These are phyloP conservation scores for Xerocomellus intermedius DNA, from an alignment of 768 basidiomycete species.

Conservation along the genomic window DNA sequence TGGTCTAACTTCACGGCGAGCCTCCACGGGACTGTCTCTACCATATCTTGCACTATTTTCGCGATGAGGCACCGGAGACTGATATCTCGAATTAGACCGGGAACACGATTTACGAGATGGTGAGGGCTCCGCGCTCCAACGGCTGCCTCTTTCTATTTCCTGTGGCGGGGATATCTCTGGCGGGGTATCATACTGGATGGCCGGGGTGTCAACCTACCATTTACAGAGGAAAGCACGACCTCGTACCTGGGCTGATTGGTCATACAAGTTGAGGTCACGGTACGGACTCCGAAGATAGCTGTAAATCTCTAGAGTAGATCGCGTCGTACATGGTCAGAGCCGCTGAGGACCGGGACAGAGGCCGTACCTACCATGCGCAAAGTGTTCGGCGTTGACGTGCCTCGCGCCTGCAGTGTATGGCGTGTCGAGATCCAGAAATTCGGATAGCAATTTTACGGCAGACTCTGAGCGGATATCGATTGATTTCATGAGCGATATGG, in stretches of 20 bases:
- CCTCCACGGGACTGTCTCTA: slow-evolving; percentile 8
- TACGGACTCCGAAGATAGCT: slow-evolving; percentile 87
- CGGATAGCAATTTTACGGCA: slow-evolving; percentile 78
- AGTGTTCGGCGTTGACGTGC: slow-evolving; percentile 82
- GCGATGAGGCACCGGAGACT: slow-evolving; percentile 3
- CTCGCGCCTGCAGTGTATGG: slow-evolving; percentile 56
- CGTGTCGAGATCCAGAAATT: slow-evolving; percentile 81
- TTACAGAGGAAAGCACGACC: not conserved
- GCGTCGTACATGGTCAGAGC: not conserved
- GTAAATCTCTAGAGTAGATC: slow-evolving; percentile 66
- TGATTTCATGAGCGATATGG: slow-evolving; percentile 85
- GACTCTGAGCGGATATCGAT: slow-evolving; percentile 91
- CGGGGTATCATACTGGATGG: slow-evolving; percentile 57
- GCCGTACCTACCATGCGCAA: slow-evolving; percentile 76
- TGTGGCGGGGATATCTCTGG: slow-evolving; percentile 39
- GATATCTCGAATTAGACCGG: slow-evolving; percentile 28
- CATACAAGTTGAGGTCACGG: slow-evolving; percentile 79
- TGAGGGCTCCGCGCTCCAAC: slow-evolving; percentile 27
- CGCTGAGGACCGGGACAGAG: not conserved
- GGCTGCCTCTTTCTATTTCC: slow-evolving; percentile 21
- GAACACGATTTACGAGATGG: slow-evolving; percentile 27
- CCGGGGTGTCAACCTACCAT: slow-evolving; percentile 7
- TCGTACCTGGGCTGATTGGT: slow-evolving; percentile 75
- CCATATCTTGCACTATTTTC: slow-evolving; percentile 6
- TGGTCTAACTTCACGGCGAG: not conserved